These are phyloP conservation scores for Sordariomycetes sp. DNA, from an alignment of 2,329 filamentous ascomycete species.

Conservation along the genomic window DNA sequence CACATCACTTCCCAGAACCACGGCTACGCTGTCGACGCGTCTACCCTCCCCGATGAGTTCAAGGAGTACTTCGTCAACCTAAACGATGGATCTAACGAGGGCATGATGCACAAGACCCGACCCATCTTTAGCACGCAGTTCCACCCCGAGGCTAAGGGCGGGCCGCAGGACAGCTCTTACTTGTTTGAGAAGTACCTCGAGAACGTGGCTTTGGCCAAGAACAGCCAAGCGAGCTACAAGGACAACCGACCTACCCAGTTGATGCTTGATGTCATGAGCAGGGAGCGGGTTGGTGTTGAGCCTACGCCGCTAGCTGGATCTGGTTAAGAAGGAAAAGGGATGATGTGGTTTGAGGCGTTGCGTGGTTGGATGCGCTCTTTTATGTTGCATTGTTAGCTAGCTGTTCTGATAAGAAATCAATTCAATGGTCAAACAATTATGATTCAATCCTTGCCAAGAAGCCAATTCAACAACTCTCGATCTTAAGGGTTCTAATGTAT, in stretches of 20 bases:
- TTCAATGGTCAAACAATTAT: no score
- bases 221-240: constrained; percentile 66
- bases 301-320: constrained; percentile 50
- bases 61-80: constrained; percentile 98
- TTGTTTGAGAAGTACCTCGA: constrained; percentile 95
- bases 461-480: no score
- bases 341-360: no score
- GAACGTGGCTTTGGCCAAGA: constrained; percentile 84
- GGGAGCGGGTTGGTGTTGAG: constrained; percentile 88
- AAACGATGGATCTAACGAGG: constrained; percentile 96
- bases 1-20: constrained; percentile 99
- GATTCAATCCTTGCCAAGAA: no score
- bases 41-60: constrained; percentile 76
- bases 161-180: constrained; percentile 90
- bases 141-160: constrained; percentile 96
- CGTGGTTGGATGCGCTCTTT: no score
- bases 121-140: constrained; percentile 99
- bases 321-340: no score
- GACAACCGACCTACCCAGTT: constrained; percentile 83
- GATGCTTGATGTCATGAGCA: constrained; percentile 82
- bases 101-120: constrained; percentile 89
- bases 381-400: no score
- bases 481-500: no score
- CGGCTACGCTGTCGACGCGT: constrained; percentile 87
- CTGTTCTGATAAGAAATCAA: no score